These are phyloP conservation scores for Calonectria montana DNA, from an alignment of 2,329 filamentous ascomycete species.

Conservation along the genomic window DNA sequence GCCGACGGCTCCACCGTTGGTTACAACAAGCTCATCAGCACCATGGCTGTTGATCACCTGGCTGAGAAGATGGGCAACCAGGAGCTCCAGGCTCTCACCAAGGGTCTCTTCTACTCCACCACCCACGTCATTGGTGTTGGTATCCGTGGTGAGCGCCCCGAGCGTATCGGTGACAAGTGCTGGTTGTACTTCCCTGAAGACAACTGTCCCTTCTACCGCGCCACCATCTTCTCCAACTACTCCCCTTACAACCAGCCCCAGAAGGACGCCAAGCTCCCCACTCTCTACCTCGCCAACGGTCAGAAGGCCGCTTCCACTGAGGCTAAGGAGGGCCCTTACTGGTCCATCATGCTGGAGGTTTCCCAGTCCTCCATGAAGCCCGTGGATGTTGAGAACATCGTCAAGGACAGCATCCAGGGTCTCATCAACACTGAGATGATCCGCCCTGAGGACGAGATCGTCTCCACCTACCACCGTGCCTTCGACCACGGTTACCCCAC, in stretches of 20 bases:
- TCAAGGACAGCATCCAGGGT: constrained; percentile 93
- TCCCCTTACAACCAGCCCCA: constrained; percentile 97
- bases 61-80: constrained; percentile 89
- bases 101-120: constrained; percentile 95
- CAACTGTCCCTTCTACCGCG: constrained; percentile 98
- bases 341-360: constrained; percentile 99
- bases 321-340: constrained; percentile 92
- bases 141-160: constrained; percentile 89
- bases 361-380: constrained; percentile 97
- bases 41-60: constrained; percentile 94
- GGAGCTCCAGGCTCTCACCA: constrained; percentile 84
- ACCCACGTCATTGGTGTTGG: constrained; percentile 98
- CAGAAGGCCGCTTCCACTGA: constrained; percentile 79
- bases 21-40: constrained; percentile 93
- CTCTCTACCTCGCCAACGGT: constrained; percentile 86
- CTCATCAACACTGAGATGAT: constrained; percentile 99
- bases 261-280: constrained; percentile 84
- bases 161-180: constrained; percentile 99
- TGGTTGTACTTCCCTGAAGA: constrained; percentile 99
- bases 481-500: constrained; percentile 99
- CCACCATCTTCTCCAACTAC: constrained; percentile 99
- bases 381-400: constrained; percentile 84
- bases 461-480: constrained; percentile 96
- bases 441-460: constrained; percentile 89
- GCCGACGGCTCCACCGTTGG: constrained; percentile 87